Evolutionary conservation across 2,329 filamentous ascomycete genomes (phyloP), one percentile per base, ranked within the genome.

Genomic region (Paecilomyces variotii): DNA sequence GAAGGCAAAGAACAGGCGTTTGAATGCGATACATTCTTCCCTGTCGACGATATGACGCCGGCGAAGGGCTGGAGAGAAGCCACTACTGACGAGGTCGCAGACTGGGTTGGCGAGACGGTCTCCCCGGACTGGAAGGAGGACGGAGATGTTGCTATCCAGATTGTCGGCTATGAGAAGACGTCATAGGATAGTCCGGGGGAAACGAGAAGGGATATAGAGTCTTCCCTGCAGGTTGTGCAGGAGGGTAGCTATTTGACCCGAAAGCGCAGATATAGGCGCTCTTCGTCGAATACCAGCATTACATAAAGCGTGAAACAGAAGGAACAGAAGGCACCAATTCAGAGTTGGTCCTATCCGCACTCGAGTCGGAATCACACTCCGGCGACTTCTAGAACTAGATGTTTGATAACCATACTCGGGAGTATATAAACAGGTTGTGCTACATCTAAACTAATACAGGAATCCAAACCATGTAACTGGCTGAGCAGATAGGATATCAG

Each of bases 1-100:
- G 63, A 53, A 58, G 56, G 50, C 11, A 62, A 59, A 12, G 64
- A 53, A 12, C 61, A 61, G 51, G 69, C 63, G 57, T 79, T 75
- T 64, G 76, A 79, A 49, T 79, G 78, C 65, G 78, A 80, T 73
- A 79, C 76, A 0, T 78, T 78, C 56, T 80, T 79, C 60, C 78
- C 78, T 2, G 60, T 76, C 54, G 70, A 75, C 63, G 61, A 54
- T 12, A 61, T 79, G 54, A 55, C 68, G 6, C 12, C 32, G 25
- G 62, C 66, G 56, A 60, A 65, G 56, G 67, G 67, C 7, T 75
- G 74, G 74, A 65, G 68, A 59, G 65, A 64, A 61, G 73, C 64
- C 32, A 68, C 67, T 53, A 54, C 68, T 4, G 61, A 66, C 54
- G 73, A 78, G 63, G 65, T 75, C 49, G 67, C 66, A 19, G 67